phyloP scores from a whole-genome alignment of 345 rosid genomes.

The Hibiscus tridactylites region DNA sequence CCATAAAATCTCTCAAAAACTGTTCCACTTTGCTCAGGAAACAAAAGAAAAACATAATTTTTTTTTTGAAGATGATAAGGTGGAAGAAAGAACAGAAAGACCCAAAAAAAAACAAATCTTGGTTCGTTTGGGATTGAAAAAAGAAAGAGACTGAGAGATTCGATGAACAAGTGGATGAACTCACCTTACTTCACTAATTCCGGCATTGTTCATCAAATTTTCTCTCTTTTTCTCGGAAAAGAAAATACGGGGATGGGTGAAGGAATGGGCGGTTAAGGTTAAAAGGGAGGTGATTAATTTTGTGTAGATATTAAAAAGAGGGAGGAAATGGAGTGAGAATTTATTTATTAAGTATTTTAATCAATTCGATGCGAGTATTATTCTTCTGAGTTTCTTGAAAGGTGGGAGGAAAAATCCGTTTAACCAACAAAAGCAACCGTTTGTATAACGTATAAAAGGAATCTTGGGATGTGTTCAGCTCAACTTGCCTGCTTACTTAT shows the following conservation, averaged over 20 bases:
- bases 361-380: no score
- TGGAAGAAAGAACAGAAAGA: neutral
- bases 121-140: neutral
- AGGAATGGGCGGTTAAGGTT: neutral
- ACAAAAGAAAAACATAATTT: neutral
- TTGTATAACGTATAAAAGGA: no score
- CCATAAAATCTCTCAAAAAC: constrained; percentile 16
- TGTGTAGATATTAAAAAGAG: no score
- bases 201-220: neutral
- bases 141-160: neutral
- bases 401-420: neutral
- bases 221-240: neutral
- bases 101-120: neutral
- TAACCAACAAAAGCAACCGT: constrained; percentile 1
- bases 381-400: no score
- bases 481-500: no score
- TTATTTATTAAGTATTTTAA: no score
- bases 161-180: neutral
- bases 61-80: neutral
- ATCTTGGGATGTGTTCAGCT: no score
- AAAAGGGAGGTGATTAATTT: neutral
- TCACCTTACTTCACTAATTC: neutral
- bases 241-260: neutral
- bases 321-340: neutral
- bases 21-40: neutral